Evolutionary conservation across 2,329 filamentous ascomycete species (phyloP), one percentile per base, ranked within the genome.

Genomic region (Cercospora citrullina): DNA sequence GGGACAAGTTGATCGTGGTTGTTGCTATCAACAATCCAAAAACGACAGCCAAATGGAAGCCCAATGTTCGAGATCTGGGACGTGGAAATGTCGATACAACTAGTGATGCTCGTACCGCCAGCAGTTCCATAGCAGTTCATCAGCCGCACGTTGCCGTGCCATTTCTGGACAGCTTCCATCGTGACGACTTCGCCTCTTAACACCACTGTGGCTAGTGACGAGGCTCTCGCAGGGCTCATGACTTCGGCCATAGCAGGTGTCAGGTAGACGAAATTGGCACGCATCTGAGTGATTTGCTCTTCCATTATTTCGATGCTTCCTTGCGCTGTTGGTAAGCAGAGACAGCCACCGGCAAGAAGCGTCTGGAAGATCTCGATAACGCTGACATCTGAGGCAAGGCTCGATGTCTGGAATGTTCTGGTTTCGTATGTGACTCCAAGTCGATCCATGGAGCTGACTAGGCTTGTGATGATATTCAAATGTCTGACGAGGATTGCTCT

Each of bases 301-400:
- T 53, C 48, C 10, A 53, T 28, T 1, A 4, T 14, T 14, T 7
- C 21, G 12, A 53, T 28, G 10, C 48, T 36, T 28, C 55, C 60
- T 14, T 23, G 21, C 28, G 85, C 23, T 8, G 21, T 68, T 30
- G 53, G 71, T 63, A 58, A 14, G 36, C 51, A 73, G 51, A 65
- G 66, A 59, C 51, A 64, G 59, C 59, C 68, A 64, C 72, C 60
- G 59, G 58, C 53, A 59, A 64, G 51, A 14, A 73, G 60, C 5
- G 67, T 57, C 9, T 18, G n/a, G 18, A 59, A 59, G 16, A 66
- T 60, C 1, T 66, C 64, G 10, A 28, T 7, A 18, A 68, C 42
- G 31, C 31, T 36, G 2, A 67, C 67, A 53, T 71, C 72, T 45
- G 70, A 75, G 4, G 63, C 65, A 28, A 70, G 68, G 2, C 66